Percentiles rank a stretch among this genome's conserved stretches.
Evolutionary conservation across 2,329 filamentous ascomycete genomes (phyloP).

Genomic region (Xylariaceae sp.): DNA sequence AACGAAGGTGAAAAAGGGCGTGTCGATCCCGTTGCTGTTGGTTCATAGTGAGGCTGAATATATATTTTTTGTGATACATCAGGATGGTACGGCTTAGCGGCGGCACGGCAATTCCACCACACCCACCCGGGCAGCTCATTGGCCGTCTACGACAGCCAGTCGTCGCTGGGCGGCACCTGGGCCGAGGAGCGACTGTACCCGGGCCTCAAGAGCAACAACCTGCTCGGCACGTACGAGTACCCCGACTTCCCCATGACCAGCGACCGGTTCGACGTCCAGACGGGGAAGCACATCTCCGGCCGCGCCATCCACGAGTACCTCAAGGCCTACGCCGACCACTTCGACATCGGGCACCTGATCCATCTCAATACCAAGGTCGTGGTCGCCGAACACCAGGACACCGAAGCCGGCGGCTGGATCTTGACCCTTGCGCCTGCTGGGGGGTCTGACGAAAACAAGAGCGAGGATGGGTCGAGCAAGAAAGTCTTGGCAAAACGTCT

Average conservation of each 20-base stretch:
- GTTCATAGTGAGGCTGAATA: too few species aligned
- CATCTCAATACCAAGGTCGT: constrained; percentile 47
- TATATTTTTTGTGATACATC: too few species aligned
- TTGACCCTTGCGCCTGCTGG: constrained; percentile 20
- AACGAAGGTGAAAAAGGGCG: too few species aligned
- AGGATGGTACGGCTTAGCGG: constrained; percentile 52
- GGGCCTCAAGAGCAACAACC: constrained; percentile 68
- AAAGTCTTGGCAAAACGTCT: constrained; percentile 41
- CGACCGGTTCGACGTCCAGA: constrained; percentile 40
- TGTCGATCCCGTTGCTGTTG: too few species aligned
- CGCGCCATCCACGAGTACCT: constrained; percentile 52
- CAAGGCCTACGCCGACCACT: constrained; percentile 47
- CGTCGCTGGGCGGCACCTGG: constrained; percentile 65
- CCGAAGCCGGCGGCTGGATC: constrained; percentile 30
- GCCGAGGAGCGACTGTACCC: constrained; percentile 61
- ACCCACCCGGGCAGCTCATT: constrained; percentile 53
- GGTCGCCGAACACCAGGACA: constrained; percentile 43
- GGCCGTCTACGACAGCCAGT: constrained; percentile 51
- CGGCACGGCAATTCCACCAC: constrained; percentile 56
- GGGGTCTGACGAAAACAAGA: too few species aligned
- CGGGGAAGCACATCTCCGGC: constrained; percentile 55
- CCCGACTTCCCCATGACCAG: constrained; percentile 66
- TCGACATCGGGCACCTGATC: constrained; percentile 43
- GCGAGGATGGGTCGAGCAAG: too few species aligned
- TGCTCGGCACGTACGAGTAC: constrained; percentile 67